phyloP scores from a whole-genome alignment of 257 asterid species.

The Solanum okadae region DNA sequence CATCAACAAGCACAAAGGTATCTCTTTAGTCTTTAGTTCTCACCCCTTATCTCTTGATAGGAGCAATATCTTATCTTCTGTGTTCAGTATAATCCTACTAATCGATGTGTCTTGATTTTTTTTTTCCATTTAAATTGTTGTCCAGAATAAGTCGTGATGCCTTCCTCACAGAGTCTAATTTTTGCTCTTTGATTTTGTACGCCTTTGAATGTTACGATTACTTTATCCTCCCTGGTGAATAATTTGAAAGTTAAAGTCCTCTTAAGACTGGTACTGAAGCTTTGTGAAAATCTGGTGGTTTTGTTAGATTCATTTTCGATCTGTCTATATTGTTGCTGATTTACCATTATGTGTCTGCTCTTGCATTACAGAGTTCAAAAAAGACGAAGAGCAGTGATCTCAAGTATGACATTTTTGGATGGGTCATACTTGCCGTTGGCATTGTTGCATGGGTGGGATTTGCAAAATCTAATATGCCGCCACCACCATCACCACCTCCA shows the following conservation, averaged over 20 bases:
- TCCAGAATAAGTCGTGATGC: not conserved
- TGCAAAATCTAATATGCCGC: constrained; percentile 40
- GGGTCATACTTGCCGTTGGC: constrained; percentile 63
- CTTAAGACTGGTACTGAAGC: not conserved
- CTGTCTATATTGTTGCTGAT: not conserved
- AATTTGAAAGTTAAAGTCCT: not conserved
- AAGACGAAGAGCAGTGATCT: constrained; percentile 56
- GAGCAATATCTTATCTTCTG: not conserved
- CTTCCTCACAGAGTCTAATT: not conserved
- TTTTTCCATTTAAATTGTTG: not conserved
- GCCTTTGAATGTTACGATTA: not conserved
- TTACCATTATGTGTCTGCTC: not conserved
- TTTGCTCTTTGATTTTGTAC: not conserved
- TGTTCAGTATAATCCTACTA: not conserved
- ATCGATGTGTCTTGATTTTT: not conserved
- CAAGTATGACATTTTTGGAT: constrained; percentile 54
- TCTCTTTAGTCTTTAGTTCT: not conserved
- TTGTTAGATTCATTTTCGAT: not conserved
- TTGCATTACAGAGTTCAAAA: constrained; percentile 26
- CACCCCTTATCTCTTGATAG: not conserved
- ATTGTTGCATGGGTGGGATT: constrained; percentile 62
- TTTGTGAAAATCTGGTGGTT: not conserved
- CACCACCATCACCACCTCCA: constrained; percentile 26
- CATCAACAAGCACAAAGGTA: constrained; percentile 74
- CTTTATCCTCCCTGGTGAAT: not conserved